phyloP scores from a whole-genome alignment of 2,329 filamentous ascomycete species.

The Clarireedia hainanense region DNA sequence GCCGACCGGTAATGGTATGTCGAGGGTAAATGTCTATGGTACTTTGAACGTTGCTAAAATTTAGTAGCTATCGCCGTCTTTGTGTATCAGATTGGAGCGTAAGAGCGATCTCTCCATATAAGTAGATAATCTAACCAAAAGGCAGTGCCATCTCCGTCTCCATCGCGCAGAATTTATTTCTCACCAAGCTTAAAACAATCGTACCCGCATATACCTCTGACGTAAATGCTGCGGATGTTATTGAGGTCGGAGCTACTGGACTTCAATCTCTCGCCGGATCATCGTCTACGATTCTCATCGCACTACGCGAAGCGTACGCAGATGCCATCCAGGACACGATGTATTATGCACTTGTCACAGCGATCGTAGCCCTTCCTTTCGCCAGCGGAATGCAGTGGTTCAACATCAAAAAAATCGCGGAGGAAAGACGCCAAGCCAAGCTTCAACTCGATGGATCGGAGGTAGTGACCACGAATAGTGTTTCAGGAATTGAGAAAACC shows the following conservation, averaged over 20 bases:
- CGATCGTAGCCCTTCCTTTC: not conserved
- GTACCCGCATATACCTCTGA: not conserved
- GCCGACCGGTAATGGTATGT: not conserved
- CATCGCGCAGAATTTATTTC: constrained; percentile 4
- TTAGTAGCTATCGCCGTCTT: not conserved
- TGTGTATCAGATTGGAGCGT: not conserved
- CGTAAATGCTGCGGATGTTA: not conserved
- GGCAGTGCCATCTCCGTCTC: not conserved
- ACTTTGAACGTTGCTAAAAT: not conserved
- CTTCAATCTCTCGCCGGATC: not conserved
- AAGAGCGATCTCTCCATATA: not conserved
- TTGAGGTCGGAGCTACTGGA: not conserved
- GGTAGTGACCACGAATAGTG: not conserved
- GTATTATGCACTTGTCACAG: constrained; percentile 3
- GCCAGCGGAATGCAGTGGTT: constrained; percentile 6
- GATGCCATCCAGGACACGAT: not conserved
- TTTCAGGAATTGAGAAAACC: not conserved
- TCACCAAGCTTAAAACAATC: not conserved
- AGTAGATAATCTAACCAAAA: not conserved
- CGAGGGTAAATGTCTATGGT: not conserved
- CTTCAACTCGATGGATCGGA: not conserved
- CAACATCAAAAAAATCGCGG: constrained; percentile 1
- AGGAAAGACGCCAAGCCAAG: not conserved
- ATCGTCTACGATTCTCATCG: not conserved
- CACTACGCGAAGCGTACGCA: constrained; percentile 1